Evolutionary conservation across 495 filamentous ascomycete species (phyloP).

Genomic region (Talaromyces borbonicus): DNA sequence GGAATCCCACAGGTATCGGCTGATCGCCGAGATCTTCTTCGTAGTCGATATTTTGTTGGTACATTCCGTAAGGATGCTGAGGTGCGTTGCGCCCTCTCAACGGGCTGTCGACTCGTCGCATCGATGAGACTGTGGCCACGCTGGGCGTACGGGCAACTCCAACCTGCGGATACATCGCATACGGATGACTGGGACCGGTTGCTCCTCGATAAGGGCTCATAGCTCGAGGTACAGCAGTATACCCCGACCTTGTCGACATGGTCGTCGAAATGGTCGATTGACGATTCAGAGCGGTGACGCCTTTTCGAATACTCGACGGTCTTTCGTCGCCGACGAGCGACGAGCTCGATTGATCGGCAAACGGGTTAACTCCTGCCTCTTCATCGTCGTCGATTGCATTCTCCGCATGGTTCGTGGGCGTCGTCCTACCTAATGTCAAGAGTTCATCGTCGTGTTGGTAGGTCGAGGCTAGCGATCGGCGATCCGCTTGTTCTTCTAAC

Average conservation of each 20-base stretch:
- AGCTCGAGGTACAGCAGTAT: slow-evolving; percentile 23
- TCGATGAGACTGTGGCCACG: slow-evolving; percentile 51
- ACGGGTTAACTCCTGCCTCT: slow-evolving; percentile 28
- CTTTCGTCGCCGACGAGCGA: slow-evolving; percentile 26
- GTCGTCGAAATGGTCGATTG: slow-evolving; percentile 13
- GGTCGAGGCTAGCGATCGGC: background rate
- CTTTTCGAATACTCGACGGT: slow-evolving; percentile 25
- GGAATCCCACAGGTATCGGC: slow-evolving; percentile 65
- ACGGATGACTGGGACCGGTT: slow-evolving; percentile 46
- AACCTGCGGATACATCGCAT: slow-evolving; percentile 46
- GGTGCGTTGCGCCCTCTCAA: slow-evolving; percentile 57
- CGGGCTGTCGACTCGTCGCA: slow-evolving; percentile 46
- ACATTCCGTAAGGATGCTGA: slow-evolving; percentile 83
- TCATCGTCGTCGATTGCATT: no score
- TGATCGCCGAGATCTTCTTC: slow-evolving; percentile 37
- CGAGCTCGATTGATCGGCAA: slow-evolving; percentile 30
- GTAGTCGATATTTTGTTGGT: slow-evolving; percentile 59
- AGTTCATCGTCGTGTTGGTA: background rate
- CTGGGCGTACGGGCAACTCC: slow-evolving; percentile 53
- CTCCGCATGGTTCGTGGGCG: no score
- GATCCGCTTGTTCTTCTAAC: background rate
- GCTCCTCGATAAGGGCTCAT: slow-evolving; percentile 45
- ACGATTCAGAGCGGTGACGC: slow-evolving; percentile 9
- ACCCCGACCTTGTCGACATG: slow-evolving; percentile 12
- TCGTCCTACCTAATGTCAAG: background rate